A percentile compares a stretch with the other conserved stretches of the same genome.
phyloP scores from a whole-genome alignment of 2,329 filamentous ascomycete species.

The Trichoderma sp. region DNA sequence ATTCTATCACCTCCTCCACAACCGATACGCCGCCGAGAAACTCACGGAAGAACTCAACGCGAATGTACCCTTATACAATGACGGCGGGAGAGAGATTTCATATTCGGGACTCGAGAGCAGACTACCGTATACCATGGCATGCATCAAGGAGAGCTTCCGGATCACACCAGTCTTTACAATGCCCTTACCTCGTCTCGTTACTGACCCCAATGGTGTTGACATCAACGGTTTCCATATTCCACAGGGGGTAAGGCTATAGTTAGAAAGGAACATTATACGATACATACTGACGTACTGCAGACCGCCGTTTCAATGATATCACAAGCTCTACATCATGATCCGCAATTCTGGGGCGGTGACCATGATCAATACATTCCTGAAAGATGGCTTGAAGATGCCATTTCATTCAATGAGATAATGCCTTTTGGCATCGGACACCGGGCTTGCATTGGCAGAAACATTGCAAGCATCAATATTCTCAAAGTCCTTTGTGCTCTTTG shows the following conservation, averaged over 20 bases:
- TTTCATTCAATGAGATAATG: background rate
- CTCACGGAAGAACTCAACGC: background rate
- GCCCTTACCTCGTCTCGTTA: background rate
- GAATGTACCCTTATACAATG: background rate
- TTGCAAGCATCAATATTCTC: background rate
- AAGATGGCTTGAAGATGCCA: background rate
- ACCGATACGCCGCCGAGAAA: background rate
- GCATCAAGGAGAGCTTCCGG: slow-evolving; percentile 2
- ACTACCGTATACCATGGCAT: background rate
- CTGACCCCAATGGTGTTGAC: background rate
- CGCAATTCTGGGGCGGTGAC: background rate
- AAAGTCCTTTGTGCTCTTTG: background rate
- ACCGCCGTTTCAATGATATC: background rate
- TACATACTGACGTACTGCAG: background rate
- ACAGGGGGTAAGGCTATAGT: background rate
- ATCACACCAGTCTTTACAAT: background rate
- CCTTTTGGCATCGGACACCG: background rate
- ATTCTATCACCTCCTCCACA: background rate
- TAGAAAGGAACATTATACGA: background rate
- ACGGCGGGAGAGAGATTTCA: background rate
- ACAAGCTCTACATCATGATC: background rate
- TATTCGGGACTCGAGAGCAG: background rate
- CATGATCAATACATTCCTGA: background rate
- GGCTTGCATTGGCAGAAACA: background rate
- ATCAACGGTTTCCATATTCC: background rate